A percentile compares a stretch with the other conserved stretches of the same genome.
Conservation (phyloP, 257 asterid genomes). For the Fraxinus americana region DNA sequence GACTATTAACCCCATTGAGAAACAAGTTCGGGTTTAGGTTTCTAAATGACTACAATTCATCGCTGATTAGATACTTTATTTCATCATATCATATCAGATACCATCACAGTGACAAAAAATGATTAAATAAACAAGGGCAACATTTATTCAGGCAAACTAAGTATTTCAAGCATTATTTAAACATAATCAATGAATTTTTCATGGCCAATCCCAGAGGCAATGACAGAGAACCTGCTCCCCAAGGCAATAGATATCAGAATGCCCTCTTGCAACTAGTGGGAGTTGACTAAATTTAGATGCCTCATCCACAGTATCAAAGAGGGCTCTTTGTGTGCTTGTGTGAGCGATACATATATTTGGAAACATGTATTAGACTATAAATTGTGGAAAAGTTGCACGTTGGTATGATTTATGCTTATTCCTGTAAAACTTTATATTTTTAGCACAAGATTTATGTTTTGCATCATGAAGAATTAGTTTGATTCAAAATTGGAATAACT, state of each 20-base stretch:
- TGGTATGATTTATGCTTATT: no score
- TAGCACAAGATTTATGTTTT: no score
- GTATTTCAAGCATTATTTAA: neutral
- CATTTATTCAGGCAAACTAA: neutral
- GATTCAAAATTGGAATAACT: no score
- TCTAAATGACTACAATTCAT: neutral
- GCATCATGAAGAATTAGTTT: no score
- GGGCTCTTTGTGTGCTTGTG: neutral
- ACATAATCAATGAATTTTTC: constrained; percentile 24
- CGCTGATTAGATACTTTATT: no score
- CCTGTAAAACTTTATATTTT: no score
- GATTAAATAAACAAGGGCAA: neutral
- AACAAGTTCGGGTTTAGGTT: neutral
- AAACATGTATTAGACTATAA: no score
- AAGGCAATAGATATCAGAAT: constrained; percentile 37
- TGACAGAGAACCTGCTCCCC: constrained; percentile 32
- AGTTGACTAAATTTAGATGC: neutral
- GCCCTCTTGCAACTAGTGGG: constrained; percentile 12
- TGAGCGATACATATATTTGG: no score
- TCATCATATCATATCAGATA: neutral
- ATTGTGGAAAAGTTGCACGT: no score
- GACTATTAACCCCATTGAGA: neutral
- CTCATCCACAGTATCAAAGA: constrained; percentile 25
- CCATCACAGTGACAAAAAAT: neutral
- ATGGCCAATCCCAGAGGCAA: constrained; percentile 38